phyloP scores from a whole-genome alignment of 1,284 basidiomycete species.

The Moniliella sp. region DNA sequence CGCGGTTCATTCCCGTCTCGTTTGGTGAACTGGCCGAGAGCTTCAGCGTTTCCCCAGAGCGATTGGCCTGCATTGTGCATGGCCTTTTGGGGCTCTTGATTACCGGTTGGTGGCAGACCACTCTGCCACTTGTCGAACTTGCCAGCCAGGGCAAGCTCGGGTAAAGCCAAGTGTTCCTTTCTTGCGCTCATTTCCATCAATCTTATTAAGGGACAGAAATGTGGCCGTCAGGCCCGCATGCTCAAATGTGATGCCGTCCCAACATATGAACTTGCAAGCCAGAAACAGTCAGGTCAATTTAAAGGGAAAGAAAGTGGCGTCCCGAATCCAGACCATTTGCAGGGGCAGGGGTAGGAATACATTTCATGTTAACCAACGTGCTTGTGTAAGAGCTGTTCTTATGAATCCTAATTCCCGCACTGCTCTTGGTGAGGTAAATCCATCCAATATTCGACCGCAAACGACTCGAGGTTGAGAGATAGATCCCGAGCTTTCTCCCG shows the following conservation, averaged over 20 bases:
- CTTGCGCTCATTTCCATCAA: no score
- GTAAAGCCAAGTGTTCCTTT: no score
- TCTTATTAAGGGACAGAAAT: no score
- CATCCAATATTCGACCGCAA: conserved; percentile 65
- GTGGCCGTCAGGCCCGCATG: no score
- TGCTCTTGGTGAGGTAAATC: conserved; percentile 81
- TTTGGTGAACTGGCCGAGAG: conserved; percentile 46
- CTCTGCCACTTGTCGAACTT: neutral
- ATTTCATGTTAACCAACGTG: no score
- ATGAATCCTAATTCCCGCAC: conserved; percentile 58
- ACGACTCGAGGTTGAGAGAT: conserved; percentile 88
- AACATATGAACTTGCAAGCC: no score
- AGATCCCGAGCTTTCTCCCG: conserved; percentile 72
- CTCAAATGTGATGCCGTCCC: no score
- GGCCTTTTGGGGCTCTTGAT: conserved; percentile 9
- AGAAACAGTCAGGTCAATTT: no score
- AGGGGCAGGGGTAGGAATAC: no score
- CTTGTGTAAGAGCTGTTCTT: no score
- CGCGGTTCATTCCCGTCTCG: conserved; percentile 52
- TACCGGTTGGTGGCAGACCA: conserved; percentile 32
- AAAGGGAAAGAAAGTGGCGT: no score
- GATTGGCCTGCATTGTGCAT: conserved; percentile 9
- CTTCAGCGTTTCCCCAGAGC: conserved; percentile 25
- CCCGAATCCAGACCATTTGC: no score
- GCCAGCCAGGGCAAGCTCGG: neutral